Evolutionary conservation across 1,139 yeast genomes (phyloP).

Genomic region (Geotrichum bryndzae): DNA sequence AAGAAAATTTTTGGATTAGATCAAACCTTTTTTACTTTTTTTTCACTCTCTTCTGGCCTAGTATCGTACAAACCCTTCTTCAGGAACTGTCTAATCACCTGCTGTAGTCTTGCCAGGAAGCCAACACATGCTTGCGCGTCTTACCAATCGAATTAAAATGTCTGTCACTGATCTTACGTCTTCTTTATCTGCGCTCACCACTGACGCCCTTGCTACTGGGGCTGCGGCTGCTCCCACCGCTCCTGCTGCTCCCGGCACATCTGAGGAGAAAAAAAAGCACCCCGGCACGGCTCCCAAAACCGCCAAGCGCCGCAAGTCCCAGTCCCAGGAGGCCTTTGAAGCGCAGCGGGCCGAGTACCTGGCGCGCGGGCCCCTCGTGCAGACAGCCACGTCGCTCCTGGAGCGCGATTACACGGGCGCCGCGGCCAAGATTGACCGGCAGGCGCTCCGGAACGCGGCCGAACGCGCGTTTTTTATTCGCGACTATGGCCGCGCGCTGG

Average conservation of each 20-base stretch:
- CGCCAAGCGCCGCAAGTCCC: background rate
- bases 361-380: conserved; percentile 28
- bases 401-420: conserved; percentile 21
- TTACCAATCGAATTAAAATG: background rate
- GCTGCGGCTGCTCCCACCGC: background rate
- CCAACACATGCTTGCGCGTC: background rate
- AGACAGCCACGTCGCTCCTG: conserved; percentile 16
- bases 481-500: conserved; percentile 28
- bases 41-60: background rate
- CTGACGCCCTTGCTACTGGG: background rate
- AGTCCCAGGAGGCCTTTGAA: conserved; percentile 29
- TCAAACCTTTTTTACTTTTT: background rate
- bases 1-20: background rate
- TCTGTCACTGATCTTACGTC: background rate
- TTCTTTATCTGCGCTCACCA: background rate
- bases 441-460: conserved; percentile 31
- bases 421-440: conserved; percentile 27
- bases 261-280: background rate
- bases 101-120: background rate
- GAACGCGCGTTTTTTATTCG: conserved; percentile 33
- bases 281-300: background rate
- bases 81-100: background rate
- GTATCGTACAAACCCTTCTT: background rate
- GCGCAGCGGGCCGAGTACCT: conserved; percentile 27
- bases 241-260: conserved; percentile 19